Evolutionary conservation across 176 grass and related monocot species (phyloP).

Genomic region (Bromus sterilis): DNA sequence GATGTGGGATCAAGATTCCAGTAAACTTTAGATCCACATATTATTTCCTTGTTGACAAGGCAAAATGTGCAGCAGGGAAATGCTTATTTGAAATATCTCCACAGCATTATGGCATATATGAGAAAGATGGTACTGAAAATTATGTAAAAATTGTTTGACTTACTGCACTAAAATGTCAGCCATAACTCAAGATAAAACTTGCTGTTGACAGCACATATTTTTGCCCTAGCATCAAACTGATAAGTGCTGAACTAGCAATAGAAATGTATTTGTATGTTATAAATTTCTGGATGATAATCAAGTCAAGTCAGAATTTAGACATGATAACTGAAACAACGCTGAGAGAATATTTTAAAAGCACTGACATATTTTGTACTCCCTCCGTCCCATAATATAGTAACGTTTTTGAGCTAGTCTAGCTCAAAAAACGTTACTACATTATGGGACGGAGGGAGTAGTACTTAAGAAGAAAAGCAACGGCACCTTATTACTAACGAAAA

Average conservation of each 20-base stretch:
- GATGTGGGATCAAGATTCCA: background rate
- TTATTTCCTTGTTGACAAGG: slow-evolving; percentile 5
- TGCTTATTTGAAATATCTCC: background rate
- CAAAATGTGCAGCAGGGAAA: slow-evolving; percentile 8
- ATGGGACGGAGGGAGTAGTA: no score
- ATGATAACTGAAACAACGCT: background rate
- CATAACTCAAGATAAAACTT: slow-evolving; percentile 14
- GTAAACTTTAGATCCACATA: background rate
- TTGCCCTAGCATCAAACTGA: background rate
- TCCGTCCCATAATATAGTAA: no score
- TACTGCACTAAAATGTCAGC: background rate
- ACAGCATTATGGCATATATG: background rate
- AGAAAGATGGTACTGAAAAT: background rate
- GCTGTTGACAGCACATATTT: background rate
- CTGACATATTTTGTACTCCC: background rate
- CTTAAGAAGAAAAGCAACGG: background rate
- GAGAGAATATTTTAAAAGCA: background rate
- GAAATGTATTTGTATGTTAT: background rate
- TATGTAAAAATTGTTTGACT: background rate
- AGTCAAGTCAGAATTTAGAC: background rate
- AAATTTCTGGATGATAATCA: slow-evolving; percentile 6
- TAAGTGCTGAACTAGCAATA: background rate
- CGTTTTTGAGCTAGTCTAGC: no score
- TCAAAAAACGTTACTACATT: no score
- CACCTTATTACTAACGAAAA: slow-evolving; percentile 80